These are phyloP conservation scores for Jamesozyma rosinii DNA, from an alignment of 805 yeast genomes.

Conservation along the genomic window DNA sequence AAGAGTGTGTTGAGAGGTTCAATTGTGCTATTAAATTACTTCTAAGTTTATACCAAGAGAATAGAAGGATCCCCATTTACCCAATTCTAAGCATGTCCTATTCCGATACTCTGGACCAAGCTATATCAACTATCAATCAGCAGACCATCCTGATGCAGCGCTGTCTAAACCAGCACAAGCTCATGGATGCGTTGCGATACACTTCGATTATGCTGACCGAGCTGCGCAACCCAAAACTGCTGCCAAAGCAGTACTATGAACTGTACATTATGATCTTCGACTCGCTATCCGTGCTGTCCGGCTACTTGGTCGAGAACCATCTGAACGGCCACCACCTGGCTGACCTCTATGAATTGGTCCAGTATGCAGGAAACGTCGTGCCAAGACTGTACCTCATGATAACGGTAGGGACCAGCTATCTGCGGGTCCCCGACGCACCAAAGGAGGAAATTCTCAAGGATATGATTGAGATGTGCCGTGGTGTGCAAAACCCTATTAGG, in stretches of 20 bases:
- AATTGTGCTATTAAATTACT: no score
- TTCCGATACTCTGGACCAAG: constrained; percentile 23
- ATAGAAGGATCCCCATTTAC: no score
- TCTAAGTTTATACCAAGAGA: no score
- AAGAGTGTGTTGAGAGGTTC: no score
- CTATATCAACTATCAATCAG: constrained; percentile 41
- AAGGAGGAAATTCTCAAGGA: constrained; percentile 81
- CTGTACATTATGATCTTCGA: constrained; percentile 78
- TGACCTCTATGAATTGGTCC: constrained; percentile 88
- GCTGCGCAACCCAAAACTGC: constrained; percentile 58
- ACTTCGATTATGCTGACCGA: constrained; percentile 76
- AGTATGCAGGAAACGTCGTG: constrained; percentile 86
- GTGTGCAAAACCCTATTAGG: constrained; percentile 89
- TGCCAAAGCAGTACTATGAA: constrained; percentile 86
- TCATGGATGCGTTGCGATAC: constrained; percentile 83
- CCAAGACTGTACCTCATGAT: constrained; percentile 92
- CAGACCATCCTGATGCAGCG: constrained; percentile 71
- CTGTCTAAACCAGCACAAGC: constrained; percentile 54
- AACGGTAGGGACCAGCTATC: constrained; percentile 84
- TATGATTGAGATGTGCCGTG: constrained; percentile 95
- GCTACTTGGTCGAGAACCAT: constrained; percentile 57
- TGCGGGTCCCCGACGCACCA: constrained; percentile 62
- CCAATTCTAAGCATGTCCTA: constrained; percentile 18
- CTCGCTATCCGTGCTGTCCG: constrained; percentile 59
- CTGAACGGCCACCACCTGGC: constrained; percentile 62